These are phyloP conservation scores for Thuidium tamariscinum DNA, from an alignment of 225 moss, liverwort and hornwort species.

Conservation along the genomic window DNA sequence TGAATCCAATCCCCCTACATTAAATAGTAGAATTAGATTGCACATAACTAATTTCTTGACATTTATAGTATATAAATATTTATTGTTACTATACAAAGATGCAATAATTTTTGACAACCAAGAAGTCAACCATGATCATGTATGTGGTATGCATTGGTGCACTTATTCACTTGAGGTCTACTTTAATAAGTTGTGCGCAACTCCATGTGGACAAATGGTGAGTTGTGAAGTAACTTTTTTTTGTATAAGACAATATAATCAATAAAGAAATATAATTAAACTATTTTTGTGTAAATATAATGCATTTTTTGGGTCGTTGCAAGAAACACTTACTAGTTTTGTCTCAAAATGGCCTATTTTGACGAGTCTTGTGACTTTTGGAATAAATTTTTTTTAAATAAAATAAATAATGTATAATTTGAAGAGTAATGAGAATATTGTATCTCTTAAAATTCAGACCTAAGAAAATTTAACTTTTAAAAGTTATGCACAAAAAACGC, in stretches of 20 bases:
- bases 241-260: rapidly evolving
- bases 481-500: too few relatives aligned
- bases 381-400: too few relatives aligned
- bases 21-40: neutral
- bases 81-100: rapidly evolving
- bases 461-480: too few relatives aligned
- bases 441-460: too few relatives aligned
- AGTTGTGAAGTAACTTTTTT: neutral
- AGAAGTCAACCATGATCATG: too few relatives aligned
- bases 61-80: neutral
- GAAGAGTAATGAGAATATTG: too few relatives aligned
- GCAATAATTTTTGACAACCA: neutral
- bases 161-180: rapidly evolving
- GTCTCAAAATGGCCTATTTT: too few relatives aligned
- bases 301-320: too few relatives aligned
- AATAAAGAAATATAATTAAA: too few relatives aligned
- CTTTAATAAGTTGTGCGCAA: rapidly evolving
- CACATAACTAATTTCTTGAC: neutral
- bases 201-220: rapidly evolving
- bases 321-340: too few relatives aligned
- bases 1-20: neutral
- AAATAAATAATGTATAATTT: too few relatives aligned
- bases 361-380: too few relatives aligned
- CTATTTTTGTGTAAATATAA: neutral
- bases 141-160: rapidly evolving